Conservation (phyloP, 2,329 filamentous ascomycete genomes). For the Hypomyces rosellus region DNA sequence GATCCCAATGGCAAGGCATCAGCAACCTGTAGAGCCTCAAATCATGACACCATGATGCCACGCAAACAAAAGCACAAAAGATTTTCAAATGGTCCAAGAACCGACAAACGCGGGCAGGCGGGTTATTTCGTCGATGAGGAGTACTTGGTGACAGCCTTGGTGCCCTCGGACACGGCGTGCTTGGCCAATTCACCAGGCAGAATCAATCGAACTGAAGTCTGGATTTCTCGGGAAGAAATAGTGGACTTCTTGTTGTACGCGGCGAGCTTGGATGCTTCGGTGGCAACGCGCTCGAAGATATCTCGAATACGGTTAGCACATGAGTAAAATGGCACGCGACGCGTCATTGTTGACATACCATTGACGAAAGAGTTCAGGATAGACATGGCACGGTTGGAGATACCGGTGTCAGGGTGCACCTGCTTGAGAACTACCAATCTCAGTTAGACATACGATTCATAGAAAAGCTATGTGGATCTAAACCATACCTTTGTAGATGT, state of each 20-base stretch:
- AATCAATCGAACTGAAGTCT: conserved; percentile 97
- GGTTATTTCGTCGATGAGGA: conserved; percentile 97
- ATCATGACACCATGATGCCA: conserved; percentile 55
- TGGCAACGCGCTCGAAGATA: conserved; percentile 98
- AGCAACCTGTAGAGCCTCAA: conserved; percentile 40
- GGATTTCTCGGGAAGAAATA: conserved; percentile 98
- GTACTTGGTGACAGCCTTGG: conserved; percentile 99
- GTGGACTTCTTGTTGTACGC: conserved; percentile 99
- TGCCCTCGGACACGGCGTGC: conserved; percentile 98
- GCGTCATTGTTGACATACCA: conserved; percentile 49
- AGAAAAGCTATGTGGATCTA: background rate
- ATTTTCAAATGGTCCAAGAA: conserved; percentile 44
- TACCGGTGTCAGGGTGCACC: conserved; percentile 99
- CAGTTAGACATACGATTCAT: conserved; percentile 6
- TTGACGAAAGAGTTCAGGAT: conserved; percentile 99
- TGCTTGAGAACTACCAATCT: conserved; percentile 84
- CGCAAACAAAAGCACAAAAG: conserved; percentile 42
- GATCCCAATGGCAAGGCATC: conserved; percentile 39
- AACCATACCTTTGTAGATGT: conserved; percentile 95
- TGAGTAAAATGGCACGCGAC: background rate
- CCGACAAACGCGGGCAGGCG: conserved; percentile 47
- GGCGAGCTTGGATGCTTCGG: conserved; percentile 96
- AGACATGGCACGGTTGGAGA: conserved; percentile 99
- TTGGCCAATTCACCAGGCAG: conserved; percentile 98
- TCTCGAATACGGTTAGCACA: conserved; percentile 43